A percentile compares a stretch with the other conserved stretches of the same genome.
Evolutionary conservation across 1,284 basidiomycete genomes (phyloP).

Genomic region (Ceratobasidium sp.): DNA sequence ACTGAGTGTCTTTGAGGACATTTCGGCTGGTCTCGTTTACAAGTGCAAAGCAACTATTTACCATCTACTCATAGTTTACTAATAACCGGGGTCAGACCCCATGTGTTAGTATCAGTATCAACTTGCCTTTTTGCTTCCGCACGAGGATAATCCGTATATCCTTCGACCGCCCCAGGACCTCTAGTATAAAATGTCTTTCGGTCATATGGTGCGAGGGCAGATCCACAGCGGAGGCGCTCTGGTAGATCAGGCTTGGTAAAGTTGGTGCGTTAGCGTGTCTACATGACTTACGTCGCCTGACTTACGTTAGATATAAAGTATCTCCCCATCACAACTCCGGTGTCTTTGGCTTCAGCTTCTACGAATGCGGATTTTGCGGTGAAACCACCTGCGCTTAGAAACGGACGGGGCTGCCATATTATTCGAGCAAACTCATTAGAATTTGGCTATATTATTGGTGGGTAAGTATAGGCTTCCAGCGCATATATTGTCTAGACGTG

Average conservation of each 20-base stretch:
- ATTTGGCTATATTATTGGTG: background rate
- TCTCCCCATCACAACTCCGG: background rate
- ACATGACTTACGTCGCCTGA: background rate
- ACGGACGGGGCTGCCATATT: constrained; percentile 22
- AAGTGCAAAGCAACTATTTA: too few species aligned
- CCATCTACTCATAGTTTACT: too few species aligned
- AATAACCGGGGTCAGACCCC: too few species aligned
- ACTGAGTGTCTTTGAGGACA: too few species aligned
- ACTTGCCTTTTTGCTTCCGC: constrained; percentile 12
- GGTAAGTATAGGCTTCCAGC: background rate
- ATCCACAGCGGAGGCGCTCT: constrained; percentile 13
- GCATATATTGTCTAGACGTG: constrained; percentile 23
- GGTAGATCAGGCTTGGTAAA: constrained; percentile 33
- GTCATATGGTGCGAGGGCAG: constrained; percentile 14
- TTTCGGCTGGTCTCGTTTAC: too few species aligned
- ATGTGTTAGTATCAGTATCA: background rate
- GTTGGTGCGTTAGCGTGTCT: background rate
- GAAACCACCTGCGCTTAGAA: constrained; percentile 7
- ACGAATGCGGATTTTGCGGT: background rate
- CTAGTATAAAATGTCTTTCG: constrained; percentile 35
- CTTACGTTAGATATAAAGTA: constrained; percentile 21
- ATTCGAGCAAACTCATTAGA: constrained; percentile 11
- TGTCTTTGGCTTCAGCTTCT: constrained; percentile 7
- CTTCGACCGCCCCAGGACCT: constrained; percentile 32
- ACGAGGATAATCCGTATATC: constrained; percentile 47